These are phyloP conservation scores for Ceratonia siliqua DNA, from an alignment of 306 rosid species.

Conservation along the genomic window DNA sequence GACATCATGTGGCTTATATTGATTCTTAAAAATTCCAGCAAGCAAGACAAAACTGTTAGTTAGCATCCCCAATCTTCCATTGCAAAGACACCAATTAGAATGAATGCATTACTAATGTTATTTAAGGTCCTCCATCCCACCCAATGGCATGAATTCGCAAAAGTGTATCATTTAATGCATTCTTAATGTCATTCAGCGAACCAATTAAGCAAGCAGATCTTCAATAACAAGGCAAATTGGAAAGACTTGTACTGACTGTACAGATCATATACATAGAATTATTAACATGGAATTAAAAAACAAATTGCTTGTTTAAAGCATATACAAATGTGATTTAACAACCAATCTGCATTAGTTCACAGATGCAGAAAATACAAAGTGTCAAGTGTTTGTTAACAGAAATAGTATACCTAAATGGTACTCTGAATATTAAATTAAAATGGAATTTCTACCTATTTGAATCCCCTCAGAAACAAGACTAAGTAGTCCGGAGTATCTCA, in stretches of 20 bases:
- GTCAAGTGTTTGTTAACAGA: background rate
- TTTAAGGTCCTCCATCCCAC: background rate
- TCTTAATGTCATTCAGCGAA: background rate
- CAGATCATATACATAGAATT: background rate
- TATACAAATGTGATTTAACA: background rate
- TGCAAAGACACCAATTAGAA: background rate
- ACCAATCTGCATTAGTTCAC: background rate
- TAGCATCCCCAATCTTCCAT: background rate
- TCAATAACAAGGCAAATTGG: background rate
- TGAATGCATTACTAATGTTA: background rate
- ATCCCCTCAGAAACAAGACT: background rate
- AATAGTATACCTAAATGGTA: background rate
- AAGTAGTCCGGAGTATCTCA: background rate
- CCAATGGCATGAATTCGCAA: background rate
- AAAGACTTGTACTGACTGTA: background rate
- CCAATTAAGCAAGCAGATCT: background rate
- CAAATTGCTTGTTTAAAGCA: background rate
- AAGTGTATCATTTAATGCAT: background rate
- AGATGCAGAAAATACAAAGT: background rate
- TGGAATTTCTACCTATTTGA: background rate
- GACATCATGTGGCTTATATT: background rate
- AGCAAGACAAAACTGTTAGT: background rate
- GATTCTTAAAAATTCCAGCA: background rate
- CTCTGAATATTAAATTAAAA: conserved; percentile 1
- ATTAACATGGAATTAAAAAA: background rate